phyloP scores from a whole-genome alignment of 805 yeast species.

The Lipomyces yamanashiensis region DNA sequence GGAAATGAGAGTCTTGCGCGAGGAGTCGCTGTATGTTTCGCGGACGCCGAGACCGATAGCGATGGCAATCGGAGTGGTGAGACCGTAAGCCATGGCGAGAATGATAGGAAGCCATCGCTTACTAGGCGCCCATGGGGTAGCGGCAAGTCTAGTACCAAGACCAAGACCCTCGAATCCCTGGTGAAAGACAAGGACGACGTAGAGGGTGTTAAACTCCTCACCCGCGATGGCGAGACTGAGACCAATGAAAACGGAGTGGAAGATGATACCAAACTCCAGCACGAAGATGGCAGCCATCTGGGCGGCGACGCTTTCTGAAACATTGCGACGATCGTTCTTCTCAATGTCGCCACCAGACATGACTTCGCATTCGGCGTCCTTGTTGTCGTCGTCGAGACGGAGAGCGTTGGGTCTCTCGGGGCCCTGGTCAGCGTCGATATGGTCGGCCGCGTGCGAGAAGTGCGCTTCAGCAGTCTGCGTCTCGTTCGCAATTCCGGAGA shows the following conservation, averaged over 20 bases:
- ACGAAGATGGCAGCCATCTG: constrained; percentile 55
- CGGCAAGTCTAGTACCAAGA: constrained; percentile 70
- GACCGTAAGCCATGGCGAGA: constrained; percentile 55
- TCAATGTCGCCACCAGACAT: constrained; percentile 16
- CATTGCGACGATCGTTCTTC: constrained; percentile 1
- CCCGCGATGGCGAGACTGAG: constrained; percentile 78
- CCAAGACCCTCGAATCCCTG: constrained; percentile 83
- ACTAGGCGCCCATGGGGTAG: constrained; percentile 58
- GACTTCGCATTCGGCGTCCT: not conserved
- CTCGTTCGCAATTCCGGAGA: not conserved
- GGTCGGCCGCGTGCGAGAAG: constrained; percentile 34
- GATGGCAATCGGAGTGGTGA: constrained; percentile 70
- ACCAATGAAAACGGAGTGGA: constrained; percentile 85
- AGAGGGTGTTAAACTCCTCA: constrained; percentile 71
- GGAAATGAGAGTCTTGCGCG: constrained; percentile 54
- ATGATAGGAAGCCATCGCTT: constrained; percentile 58
- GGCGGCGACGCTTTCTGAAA: constrained; percentile 25
- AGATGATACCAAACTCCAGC: constrained; percentile 77
- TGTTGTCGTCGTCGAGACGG: constrained; percentile 15
- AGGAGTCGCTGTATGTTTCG: constrained; percentile 49
- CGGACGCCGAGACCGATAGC: constrained; percentile 80
- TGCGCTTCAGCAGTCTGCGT: constrained; percentile 27
- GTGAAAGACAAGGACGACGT: constrained; percentile 58
- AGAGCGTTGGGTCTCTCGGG: constrained; percentile 14
- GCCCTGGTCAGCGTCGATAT: constrained; percentile 30